These are phyloP conservation scores for Coniosporium apollinis DNA, from an alignment of 495 filamentous ascomycete species.

Conservation along the genomic window DNA sequence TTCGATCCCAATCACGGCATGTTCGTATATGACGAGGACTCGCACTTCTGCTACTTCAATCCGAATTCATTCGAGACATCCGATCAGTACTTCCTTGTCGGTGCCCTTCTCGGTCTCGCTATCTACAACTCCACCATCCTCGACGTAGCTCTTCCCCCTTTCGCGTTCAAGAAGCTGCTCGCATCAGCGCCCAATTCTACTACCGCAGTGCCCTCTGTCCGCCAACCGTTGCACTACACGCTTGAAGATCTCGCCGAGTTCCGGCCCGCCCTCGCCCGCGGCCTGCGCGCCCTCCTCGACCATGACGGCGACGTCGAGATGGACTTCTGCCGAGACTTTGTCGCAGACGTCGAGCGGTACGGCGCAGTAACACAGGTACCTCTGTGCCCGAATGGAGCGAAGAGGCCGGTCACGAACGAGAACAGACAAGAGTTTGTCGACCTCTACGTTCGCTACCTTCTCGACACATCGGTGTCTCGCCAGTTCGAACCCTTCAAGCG, in stretches of 20 bases:
- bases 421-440: conserved; percentile 85
- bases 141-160: conserved; percentile 81
- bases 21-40: conserved; percentile 91
- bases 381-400: conserved; percentile 61
- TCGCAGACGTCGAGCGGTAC: conserved; percentile 62
- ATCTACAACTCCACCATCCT: conserved; percentile 97
- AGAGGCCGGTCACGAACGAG: conserved; percentile 60
- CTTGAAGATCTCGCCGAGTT: conserved; percentile 78
- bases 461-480: conserved; percentile 60
- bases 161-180: conserved; percentile 77
- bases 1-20: conserved; percentile 85
- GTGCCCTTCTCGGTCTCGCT: conserved; percentile 72
- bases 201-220: conserved; percentile 22
- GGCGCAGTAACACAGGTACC: conserved; percentile 47
- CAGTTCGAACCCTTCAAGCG: conserved; percentile 95
- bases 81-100: conserved; percentile 85
- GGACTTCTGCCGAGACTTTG: conserved; percentile 73
- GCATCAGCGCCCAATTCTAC: conserved; percentile 45
- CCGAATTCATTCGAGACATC: conserved; percentile 81
- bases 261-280: conserved; percentile 58
- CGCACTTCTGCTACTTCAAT: conserved; percentile 89
- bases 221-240: conserved; percentile 50
- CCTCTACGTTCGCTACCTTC: conserved; percentile 62
- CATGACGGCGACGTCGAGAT: conserved; percentile 74
- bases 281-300: conserved; percentile 59